These are phyloP conservation scores for Dioscorea dumetorum DNA, from an alignment of 106 monocot genomes.

Conservation along the genomic window DNA sequence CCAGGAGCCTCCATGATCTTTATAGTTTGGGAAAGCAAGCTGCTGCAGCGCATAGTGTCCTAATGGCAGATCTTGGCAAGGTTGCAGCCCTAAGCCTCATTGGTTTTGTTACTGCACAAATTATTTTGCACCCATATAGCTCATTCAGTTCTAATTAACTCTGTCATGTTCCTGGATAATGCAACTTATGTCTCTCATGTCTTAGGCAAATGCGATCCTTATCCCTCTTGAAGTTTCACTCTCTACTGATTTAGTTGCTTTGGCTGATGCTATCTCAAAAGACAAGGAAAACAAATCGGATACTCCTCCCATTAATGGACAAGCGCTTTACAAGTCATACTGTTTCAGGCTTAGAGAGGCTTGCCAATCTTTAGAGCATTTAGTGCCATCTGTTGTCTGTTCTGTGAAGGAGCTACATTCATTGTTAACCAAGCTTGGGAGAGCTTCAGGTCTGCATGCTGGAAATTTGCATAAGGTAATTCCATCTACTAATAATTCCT, in stretches of 20 bases:
- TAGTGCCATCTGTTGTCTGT: constrained; percentile 53
- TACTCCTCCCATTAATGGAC: constrained; percentile 59
- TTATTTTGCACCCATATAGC: too few relatives aligned
- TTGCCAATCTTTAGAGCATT: constrained; percentile 42
- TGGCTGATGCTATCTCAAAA: constrained; percentile 40
- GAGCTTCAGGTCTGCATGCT: constrained; percentile 68
- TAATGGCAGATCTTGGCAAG: constrained; percentile 71
- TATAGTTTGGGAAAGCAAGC: constrained; percentile 85
- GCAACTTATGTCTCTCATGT: not conserved
- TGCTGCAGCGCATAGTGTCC: constrained; percentile 40
- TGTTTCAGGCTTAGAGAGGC: constrained; percentile 54
- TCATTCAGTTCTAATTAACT: too few relatives aligned
- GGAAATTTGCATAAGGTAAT: constrained; percentile 91
- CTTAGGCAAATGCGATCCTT: constrained; percentile 62
- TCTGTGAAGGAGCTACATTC: constrained; percentile 54
- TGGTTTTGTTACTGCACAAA: too few relatives aligned
- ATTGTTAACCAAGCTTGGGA: constrained; percentile 74
- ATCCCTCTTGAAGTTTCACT: constrained; percentile 84
- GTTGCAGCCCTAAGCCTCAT: constrained; percentile 15
- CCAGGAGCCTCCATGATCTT: constrained; percentile 79
- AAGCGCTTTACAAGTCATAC: constrained; percentile 77
- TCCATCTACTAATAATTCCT: not conserved
- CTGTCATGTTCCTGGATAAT: not conserved
- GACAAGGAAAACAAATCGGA: constrained; percentile 42
- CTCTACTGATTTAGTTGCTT: constrained; percentile 45